Base-by-base conservation (phyloP, 805 yeast genomes). In the Starmerella roubikii region DNA sequence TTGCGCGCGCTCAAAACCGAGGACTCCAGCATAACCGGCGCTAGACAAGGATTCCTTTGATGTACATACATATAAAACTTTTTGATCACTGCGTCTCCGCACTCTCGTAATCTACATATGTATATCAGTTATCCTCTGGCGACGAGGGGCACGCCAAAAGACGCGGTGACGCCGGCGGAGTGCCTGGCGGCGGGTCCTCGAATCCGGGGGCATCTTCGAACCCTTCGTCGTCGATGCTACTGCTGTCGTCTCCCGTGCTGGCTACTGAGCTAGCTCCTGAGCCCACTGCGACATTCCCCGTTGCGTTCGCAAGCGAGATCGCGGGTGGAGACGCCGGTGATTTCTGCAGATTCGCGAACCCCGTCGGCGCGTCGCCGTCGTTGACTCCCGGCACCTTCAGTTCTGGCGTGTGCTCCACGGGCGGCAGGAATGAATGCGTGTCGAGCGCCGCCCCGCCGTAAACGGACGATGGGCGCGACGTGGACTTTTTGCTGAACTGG, bases 81-180 rank as follows among this genome's bases (percentile, higher is more conserved):
- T 16, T 31, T 17, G 10, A 30, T 15, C 19, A 7, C 12, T 7
- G 12, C 31, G 10, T 29, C 17, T 29, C 31, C 7, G 19, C n/a
- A n/a, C n/a, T n/a, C n/a, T n/a, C n/a, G n/a, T 11, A 23, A 23
- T 8, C 11, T 11, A 8, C 29, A 26, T 12, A 5, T 15, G n/a
- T 13, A 12, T 5, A 26, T 22, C 24, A 7, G 10, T 22, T 8
- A 10, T 22, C 12, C 7, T 48, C 46, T 6, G 55, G 55, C 3
- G 54, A 50, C 2, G 54, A 47, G 19, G 55, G 55, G 34, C 55
- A 51, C 21, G 53, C 41, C 21, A 48, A 21, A 6, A 51, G 39
- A 13, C 44, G 40, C 13, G 54, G 53, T 23, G 54, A 50, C 32
- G 39, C 37, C 21, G 30, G 6, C 30, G 45, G 50, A 33, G 42